phyloP scores from a whole-genome alignment of 208 protist species.

The Plasmodiophora brassicae region DNA sequence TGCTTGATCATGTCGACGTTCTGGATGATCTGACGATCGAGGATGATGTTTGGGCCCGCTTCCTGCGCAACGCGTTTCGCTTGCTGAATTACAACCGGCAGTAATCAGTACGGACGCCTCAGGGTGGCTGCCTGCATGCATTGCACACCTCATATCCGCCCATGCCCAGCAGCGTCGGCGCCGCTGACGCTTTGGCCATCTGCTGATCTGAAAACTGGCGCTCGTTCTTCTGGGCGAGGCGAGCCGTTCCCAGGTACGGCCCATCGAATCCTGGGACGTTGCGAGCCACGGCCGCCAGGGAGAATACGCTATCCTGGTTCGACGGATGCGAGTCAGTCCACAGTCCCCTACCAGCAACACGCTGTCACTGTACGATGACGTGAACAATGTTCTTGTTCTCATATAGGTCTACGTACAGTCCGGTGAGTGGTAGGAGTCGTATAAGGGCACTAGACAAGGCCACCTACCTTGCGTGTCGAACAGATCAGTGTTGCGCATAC shows the following conservation, averaged over 20 bases:
- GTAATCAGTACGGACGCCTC: neutral
- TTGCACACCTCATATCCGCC: constrained; percentile 9
- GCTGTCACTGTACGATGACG: neutral
- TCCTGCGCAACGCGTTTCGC: neutral
- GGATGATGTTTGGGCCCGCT: neutral
- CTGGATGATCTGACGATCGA: constrained; percentile 28
- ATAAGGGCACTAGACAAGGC: too few relatives aligned
- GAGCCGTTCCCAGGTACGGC: neutral
- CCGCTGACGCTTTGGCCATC: neutral
- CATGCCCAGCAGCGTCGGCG: neutral
- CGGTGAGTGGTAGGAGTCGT: neutral
- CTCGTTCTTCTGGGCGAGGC: constrained; percentile 14
- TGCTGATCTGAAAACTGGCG: neutral
- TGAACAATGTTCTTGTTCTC: constrained; percentile 29
- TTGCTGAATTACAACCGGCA: neutral
- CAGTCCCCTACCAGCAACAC: neutral
- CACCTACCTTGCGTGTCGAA: constrained; percentile 26
- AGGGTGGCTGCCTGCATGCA: neutral
- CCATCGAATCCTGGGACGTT: neutral
- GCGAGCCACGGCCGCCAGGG: neutral
- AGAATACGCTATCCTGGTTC: neutral
- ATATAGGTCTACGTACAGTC: neutral
- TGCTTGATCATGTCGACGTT: neutral
- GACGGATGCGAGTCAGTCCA: too few relatives aligned
- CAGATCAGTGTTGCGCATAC: neutral